Evolutionary conservation across 495 filamentous ascomycete species (phyloP), one percentile per base, ranked within the genome.

Genomic region (Sphaerosporella brunnea): DNA sequence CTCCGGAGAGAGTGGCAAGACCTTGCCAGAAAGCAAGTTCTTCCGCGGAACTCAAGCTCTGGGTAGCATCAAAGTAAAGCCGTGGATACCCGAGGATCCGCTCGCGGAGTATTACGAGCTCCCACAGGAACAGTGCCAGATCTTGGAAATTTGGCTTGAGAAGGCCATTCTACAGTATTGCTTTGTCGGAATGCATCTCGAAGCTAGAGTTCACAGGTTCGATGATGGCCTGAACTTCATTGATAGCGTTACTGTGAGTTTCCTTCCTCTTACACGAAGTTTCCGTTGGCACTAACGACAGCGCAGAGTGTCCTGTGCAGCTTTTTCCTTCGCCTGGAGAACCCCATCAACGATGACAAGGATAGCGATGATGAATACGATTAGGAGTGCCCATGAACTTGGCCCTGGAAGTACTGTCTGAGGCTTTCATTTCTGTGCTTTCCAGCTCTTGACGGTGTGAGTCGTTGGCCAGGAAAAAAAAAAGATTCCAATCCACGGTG

Each of bases 181-280:
- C 49, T 76, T 74, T 52, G 66, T 73, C 0, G 84, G 86, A 1
- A 77, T 93, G 77, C 93, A 92, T 65, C 59, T 95, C 13, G 68
- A 70, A 25, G 66, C 74, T 3, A 62, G 58, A 5, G 69, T 93
- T 13, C 77, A 74, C 59, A 68, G 73, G 39, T 63, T 84, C 23
- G 75, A 70, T 48, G 70, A 67, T 45, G 79, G 77, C 5, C 37
- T 84, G 25, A 66, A 56, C 46, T 70, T 73, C 60, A 67, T 74
- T n/a, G 58, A 61, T 44, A 58, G 48, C n/a, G 51, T 60, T 47
- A 61, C 58, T 19, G 58, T 61, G 26, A 45, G 57, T 46, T 36
- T 45, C 13, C 9, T 10, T 20, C n/a, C 11, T 36, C 28, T 37
- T 41, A n/a, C n/a, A n/a, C n/a, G n/a, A n/a, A n/a, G n/a, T n/a